These are phyloP conservation scores for Hyaloscypha finlandica DNA, from an alignment of 495 filamentous ascomycete genomes.

Conservation along the genomic window DNA sequence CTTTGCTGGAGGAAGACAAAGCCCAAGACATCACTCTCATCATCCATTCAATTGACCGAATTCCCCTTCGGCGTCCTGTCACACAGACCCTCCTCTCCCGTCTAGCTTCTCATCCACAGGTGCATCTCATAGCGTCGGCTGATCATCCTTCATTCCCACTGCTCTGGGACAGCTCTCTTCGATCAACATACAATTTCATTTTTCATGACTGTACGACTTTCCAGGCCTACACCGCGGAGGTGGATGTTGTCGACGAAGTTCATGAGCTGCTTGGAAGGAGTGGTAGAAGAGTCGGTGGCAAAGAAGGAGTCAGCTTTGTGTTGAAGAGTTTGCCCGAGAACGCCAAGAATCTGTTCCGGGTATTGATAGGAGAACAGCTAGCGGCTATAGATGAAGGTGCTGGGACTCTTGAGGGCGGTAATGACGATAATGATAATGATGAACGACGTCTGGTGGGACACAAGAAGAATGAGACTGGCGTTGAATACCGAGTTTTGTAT, in stretches of 20 bases:
- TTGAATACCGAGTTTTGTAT: constrained; percentile 90
- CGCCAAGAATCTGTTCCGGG: constrained; percentile 78
- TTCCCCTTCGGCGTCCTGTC: constrained; percentile 67
- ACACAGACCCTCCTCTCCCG: constrained; percentile 74
- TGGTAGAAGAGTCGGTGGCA: constrained; percentile 79
- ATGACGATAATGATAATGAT: constrained; percentile 48
- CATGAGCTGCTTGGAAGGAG: constrained; percentile 82
- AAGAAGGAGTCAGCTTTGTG: constrained; percentile 91
- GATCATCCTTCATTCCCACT: constrained; percentile 86
- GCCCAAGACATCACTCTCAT: constrained; percentile 63
- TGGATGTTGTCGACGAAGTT: constrained; percentile 84
- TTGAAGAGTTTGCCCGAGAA: constrained; percentile 89
- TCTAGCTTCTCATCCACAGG: constrained; percentile 70
- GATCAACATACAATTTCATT: constrained; percentile 76
- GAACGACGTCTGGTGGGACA: constrained; percentile 28
- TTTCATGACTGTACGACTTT: constrained; percentile 97
- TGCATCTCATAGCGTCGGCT: constrained; percentile 76
- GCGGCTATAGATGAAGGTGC: constrained; percentile 58
- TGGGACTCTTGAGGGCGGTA: constrained; percentile 43
- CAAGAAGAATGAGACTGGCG: constrained; percentile 48
- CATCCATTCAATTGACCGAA: constrained; percentile 83
- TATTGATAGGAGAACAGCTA: constrained; percentile 84
- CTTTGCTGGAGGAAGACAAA: constrained; percentile 53
- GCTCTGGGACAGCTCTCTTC: constrained; percentile 84
- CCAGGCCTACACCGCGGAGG: constrained; percentile 62